Conservation (phyloP, 331 rosid species). For the Arachis monticola region DNA sequence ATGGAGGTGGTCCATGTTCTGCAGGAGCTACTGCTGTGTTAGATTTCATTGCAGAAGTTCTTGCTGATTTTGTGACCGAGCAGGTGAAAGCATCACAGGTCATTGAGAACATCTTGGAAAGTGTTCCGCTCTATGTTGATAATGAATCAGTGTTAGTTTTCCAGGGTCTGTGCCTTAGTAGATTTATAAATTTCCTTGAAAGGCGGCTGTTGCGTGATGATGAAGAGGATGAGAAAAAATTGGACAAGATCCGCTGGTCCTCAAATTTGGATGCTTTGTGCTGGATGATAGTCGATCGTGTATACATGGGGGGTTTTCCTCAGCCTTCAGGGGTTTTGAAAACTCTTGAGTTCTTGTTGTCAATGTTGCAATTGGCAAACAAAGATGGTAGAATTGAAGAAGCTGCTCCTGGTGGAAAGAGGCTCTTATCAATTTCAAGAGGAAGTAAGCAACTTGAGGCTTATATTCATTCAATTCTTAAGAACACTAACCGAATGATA, state of each 20-base stretch:
- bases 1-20: constrained; percentile 99
- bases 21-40: constrained; percentile 96
- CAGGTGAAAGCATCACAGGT: constrained; percentile 81
- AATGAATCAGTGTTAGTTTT: constrained; percentile 82
- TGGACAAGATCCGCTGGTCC: constrained; percentile 97
- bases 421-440: constrained; percentile 88
- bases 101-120: constrained; percentile 91
- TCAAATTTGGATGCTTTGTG: constrained; percentile 93
- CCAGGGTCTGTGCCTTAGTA: constrained; percentile 94
- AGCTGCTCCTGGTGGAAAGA: constrained; percentile 86
- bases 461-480: constrained; percentile 88
- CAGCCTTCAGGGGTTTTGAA: constrained; percentile 84
- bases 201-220: constrained; percentile 97
- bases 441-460: constrained; percentile 98
- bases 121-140: constrained; percentile 79
- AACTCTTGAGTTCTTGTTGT: constrained; percentile 92
- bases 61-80: constrained; percentile 90
- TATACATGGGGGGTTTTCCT: constrained; percentile 98
- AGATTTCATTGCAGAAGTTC: constrained; percentile 97
- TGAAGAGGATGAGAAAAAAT: constrained; percentile 92
- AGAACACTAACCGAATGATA: constrained; percentile 88
- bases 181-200: constrained; percentile 96
- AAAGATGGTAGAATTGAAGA: constrained; percentile 98
- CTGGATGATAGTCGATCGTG: constrained; percentile 97
- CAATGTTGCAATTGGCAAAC: constrained; percentile 97